phyloP scores from a whole-genome alignment of 2,329 filamentous ascomycete species.

The Dactylellina cionopaga region DNA sequence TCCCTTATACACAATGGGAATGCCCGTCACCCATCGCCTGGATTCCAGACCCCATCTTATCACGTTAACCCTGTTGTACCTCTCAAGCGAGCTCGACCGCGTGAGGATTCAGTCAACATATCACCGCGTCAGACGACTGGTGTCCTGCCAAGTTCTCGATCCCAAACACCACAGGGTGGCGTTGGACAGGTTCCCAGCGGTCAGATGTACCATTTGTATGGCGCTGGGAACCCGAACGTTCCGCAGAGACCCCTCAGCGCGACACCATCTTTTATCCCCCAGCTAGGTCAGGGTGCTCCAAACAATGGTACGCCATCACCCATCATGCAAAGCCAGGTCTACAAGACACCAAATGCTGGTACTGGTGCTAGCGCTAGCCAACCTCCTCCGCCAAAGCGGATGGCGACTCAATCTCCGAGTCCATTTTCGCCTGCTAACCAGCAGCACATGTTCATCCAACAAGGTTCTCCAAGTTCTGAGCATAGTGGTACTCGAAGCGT shows the following conservation, averaged over 20 bases:
- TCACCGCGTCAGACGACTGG: conserved; percentile 80
- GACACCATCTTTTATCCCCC: conserved; percentile 69
- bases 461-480: conserved; percentile 79
- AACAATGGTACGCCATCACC: conserved; percentile 90
- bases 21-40: conserved; percentile 83
- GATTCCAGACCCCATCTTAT: conserved; percentile 80
- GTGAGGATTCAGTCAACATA: conserved; percentile 84
- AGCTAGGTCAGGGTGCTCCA: conserved; percentile 82
- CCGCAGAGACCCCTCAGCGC: conserved; percentile 54
- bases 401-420: conserved; percentile 91
- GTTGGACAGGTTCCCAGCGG: conserved; percentile 72
- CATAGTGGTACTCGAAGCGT: conserved; percentile 74
- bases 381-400: conserved; percentile 72
- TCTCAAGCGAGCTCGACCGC: conserved; percentile 83
- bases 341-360: conserved; percentile 70
- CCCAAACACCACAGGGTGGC: conserved; percentile 77
- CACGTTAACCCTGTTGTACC: conserved; percentile 87
- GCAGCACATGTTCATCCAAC: conserved; percentile 70
- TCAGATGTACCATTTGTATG: conserved; percentile 74
- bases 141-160: conserved; percentile 82
- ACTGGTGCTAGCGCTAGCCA: conserved; percentile 61
- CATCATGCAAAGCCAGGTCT: conserved; percentile 84
- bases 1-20: conserved; percentile 81
- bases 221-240: conserved; percentile 71
- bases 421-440: conserved; percentile 82